phyloP scores from a whole-genome alignment of 2,329 filamentous ascomycete species.

The Colletotrichum simmondsii region DNA sequence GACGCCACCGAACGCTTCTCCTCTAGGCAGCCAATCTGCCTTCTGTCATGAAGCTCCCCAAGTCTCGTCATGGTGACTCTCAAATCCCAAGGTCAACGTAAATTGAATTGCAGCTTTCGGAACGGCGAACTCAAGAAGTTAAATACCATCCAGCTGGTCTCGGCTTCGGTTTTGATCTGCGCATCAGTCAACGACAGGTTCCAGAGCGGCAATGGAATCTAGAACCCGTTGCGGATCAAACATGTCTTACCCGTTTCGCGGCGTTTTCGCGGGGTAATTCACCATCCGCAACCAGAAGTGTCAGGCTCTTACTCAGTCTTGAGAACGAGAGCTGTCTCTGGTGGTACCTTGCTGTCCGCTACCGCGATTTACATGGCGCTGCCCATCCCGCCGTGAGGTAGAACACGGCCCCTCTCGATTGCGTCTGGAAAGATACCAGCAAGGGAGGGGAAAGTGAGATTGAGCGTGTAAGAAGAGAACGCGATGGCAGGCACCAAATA shows the following conservation, averaged over 20 bases:
- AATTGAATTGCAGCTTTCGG: neutral
- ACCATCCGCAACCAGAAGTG: constrained; percentile 58
- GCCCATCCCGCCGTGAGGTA: constrained; percentile 50
- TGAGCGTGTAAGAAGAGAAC: too few species aligned
- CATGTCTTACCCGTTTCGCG: constrained; percentile 67
- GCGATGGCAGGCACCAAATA: too few species aligned
- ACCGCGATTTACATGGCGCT: constrained; percentile 55
- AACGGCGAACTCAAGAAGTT: neutral
- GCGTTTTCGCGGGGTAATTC: constrained; percentile 41
- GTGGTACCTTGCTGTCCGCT: constrained; percentile 57
- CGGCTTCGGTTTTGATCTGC: neutral
- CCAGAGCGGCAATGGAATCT: constrained; percentile 64
- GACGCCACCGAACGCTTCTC: constrained; percentile 38
- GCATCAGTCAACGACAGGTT: neutral
- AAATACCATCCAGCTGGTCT: neutral
- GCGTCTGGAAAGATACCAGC: too few species aligned
- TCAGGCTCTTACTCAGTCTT: constrained; percentile 62
- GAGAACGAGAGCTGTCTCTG: constrained; percentile 62
- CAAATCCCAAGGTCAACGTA: neutral
- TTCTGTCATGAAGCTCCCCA: constrained; percentile 38
- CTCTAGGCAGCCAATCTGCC: constrained; percentile 43
- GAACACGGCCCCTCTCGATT: too few species aligned
- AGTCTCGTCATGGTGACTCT: constrained; percentile 31
- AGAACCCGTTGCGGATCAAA: constrained; percentile 55
- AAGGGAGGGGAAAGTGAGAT: too few species aligned